phyloP scores from a whole-genome alignment of 352 stramenopile species.

The Phytophthora pluvialis region DNA sequence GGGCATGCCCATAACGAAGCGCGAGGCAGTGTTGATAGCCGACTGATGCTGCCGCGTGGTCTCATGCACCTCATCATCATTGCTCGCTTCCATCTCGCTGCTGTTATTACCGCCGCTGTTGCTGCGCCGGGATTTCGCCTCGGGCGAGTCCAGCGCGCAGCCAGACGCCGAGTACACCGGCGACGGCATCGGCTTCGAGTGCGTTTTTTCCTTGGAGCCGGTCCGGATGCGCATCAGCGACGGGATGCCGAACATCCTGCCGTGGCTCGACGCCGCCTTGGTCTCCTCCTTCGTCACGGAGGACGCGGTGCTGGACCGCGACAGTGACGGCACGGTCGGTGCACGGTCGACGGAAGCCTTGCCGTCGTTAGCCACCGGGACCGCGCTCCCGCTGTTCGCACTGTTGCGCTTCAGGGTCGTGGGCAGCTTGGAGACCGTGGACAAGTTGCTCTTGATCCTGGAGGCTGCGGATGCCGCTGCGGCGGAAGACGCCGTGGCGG shows the following conservation, averaged over 20 bases:
- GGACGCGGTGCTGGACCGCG: constrained; percentile 30
- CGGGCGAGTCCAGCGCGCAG: constrained; percentile 12
- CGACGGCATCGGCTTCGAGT: constrained; percentile 14
- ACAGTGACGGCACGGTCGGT: constrained; percentile 18
- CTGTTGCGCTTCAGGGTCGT: constrained; percentile 31
- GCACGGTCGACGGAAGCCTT: constrained; percentile 14
- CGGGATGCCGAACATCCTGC: constrained; percentile 35
- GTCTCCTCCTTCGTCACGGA: constrained; percentile 24
- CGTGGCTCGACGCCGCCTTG: constrained; percentile 15
- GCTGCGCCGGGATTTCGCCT: constrained; percentile 22
- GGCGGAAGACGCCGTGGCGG: constrained; percentile 46
- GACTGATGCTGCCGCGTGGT: constrained; percentile 15
- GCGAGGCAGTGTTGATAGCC: constrained; percentile 44
- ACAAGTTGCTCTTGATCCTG: constrained; percentile 43
- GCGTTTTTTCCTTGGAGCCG: constrained; percentile 31
- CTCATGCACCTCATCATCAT: constrained; percentile 3
- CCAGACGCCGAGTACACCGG: neutral
- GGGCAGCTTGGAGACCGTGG: constrained; percentile 42
- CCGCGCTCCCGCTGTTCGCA: constrained; percentile 8
- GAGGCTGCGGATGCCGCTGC: constrained; percentile 38
- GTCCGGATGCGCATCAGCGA: constrained; percentile 39
- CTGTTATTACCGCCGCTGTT: neutral
- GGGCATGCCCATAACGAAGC: constrained; percentile 71
- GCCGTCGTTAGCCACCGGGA: neutral
- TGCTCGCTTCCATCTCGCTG: constrained; percentile 19